These are phyloP conservation scores for Byssoonygena ceratinophila DNA, from an alignment of 2,329 filamentous ascomycete species.

Conservation along the genomic window DNA sequence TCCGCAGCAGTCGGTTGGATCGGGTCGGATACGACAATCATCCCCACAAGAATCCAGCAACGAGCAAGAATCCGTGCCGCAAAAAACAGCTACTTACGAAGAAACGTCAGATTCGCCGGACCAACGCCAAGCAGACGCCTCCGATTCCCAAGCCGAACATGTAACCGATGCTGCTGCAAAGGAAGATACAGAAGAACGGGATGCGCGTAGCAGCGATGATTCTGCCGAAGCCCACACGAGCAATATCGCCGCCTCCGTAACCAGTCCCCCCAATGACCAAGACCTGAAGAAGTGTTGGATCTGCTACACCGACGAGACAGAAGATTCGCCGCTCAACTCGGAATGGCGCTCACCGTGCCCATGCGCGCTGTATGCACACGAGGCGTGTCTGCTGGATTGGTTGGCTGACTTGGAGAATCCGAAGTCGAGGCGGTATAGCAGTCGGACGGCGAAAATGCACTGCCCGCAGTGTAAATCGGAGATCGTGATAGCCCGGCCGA, in stretches of 20 bases:
- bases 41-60: not conserved
- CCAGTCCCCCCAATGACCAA: constrained; percentile 17
- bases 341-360: constrained; percentile 82
- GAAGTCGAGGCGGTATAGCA: constrained; percentile 41
- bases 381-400: constrained; percentile 82
- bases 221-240: constrained; percentile 4
- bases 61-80: not conserved
- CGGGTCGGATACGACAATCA: constrained; percentile 21
- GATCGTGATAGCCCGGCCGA: constrained; percentile 65
- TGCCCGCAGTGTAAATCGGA: constrained; percentile 85
- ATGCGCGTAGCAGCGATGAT: constrained; percentile 5
- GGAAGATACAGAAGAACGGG: constrained; percentile 12
- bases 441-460: constrained; percentile 51
- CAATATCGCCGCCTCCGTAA: constrained; percentile 12
- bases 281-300: constrained; percentile 55
- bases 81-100: not conserved
- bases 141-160: constrained; percentile 18
- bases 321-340: constrained; percentile 48
- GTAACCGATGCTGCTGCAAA: not conserved
- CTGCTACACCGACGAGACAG: constrained; percentile 55
- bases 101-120: not conserved
- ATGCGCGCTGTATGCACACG: constrained; percentile 83
- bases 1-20: constrained; percentile 24
- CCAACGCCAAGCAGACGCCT: not conserved
- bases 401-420: constrained; percentile 74